phyloP scores from a whole-genome alignment of 2,329 filamentous ascomycete species.

The Colletotrichum eleusines region DNA sequence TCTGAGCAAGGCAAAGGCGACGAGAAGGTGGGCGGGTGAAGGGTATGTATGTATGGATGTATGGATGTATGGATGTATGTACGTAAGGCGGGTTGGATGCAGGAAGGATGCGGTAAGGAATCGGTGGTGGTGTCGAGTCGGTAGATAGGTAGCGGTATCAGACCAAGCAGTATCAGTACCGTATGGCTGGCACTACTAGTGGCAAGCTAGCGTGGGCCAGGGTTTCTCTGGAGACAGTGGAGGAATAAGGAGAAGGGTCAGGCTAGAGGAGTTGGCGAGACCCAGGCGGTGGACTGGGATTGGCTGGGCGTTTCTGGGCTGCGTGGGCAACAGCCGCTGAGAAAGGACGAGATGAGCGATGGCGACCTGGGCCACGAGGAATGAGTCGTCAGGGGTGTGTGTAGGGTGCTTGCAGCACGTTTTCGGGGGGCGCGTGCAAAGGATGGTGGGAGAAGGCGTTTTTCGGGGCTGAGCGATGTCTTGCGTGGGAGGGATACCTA shows the following conservation, averaged over 20 bases:
- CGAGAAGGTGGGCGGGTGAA: slow-evolving; percentile 17
- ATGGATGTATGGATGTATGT: too few relatives aligned
- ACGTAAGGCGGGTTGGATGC: slow-evolving; percentile 12
- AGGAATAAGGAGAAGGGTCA: slow-evolving; percentile 29
- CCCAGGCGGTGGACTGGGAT: not conserved
- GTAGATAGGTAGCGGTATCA: not conserved
- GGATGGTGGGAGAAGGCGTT: not conserved
- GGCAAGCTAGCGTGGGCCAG: slow-evolving; percentile 22
- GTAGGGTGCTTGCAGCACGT: not conserved
- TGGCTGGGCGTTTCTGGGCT: slow-evolving; percentile 5
- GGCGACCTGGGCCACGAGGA: not conserved
- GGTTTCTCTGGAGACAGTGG: slow-evolving; percentile 31
- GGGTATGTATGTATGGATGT: slow-evolving; percentile 22
- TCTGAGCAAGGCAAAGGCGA: slow-evolving; percentile 22
- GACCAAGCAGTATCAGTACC: slow-evolving; percentile 31
- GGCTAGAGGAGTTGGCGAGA: slow-evolving; percentile 25
- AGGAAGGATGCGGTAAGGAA: slow-evolving; percentile 28
- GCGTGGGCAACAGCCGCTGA: slow-evolving; percentile 9
- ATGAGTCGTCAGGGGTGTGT: slow-evolving; percentile 3
- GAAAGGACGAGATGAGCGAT: not conserved
- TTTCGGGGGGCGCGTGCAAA: not conserved
- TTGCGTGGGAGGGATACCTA: not conserved
- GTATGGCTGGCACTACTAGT: slow-evolving; percentile 30
- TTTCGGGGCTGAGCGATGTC: slow-evolving; percentile 22
- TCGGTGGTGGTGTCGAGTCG: slow-evolving; percentile 13